A percentile compares a stretch with the other conserved stretches of the same genome.
Evolutionary conservation across 1,139 yeast genomes (phyloP).

Genomic region (Candida sanyaensis): DNA sequence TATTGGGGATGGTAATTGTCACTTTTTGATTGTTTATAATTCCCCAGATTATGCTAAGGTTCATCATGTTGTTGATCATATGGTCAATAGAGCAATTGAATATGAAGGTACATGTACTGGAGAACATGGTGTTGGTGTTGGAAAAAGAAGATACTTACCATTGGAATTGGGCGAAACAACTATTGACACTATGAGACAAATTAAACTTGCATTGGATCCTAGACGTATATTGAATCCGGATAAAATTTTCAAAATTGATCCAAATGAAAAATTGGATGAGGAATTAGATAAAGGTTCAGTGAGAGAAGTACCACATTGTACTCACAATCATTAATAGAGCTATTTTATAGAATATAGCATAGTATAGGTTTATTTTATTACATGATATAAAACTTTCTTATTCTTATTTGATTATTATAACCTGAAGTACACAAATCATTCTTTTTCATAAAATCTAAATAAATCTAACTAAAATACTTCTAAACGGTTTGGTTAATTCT

Average conservation of each 20-base stretch:
- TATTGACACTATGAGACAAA: conserved; percentile 45
- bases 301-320: conserved; percentile 11
- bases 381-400: background rate
- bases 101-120: conserved; percentile 51
- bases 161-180: conserved; percentile 37
- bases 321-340: conserved; percentile 12
- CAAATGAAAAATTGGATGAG: conserved; percentile 36
- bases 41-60: conserved; percentile 39
- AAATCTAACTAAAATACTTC: too few relatives aligned
- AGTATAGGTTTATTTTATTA: background rate
- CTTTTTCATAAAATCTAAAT: too few relatives aligned
- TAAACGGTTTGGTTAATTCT: background rate
- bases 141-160: conserved; percentile 40
- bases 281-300: conserved; percentile 25
- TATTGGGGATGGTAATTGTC: conserved; percentile 68
- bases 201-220: conserved; percentile 32
- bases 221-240: conserved; percentile 36
- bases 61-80: conserved; percentile 45
- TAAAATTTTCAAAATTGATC: conserved; percentile 39
- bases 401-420: too few relatives aligned
- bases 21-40: conserved; percentile 52
- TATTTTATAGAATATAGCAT: background rate
- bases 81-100: conserved; percentile 50
- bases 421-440: too few relatives aligned
- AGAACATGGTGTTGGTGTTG: conserved; percentile 52